Base-by-base conservation (phyloP, 352 stramenopile genomes). In the Phytophthora rubi region DNA sequence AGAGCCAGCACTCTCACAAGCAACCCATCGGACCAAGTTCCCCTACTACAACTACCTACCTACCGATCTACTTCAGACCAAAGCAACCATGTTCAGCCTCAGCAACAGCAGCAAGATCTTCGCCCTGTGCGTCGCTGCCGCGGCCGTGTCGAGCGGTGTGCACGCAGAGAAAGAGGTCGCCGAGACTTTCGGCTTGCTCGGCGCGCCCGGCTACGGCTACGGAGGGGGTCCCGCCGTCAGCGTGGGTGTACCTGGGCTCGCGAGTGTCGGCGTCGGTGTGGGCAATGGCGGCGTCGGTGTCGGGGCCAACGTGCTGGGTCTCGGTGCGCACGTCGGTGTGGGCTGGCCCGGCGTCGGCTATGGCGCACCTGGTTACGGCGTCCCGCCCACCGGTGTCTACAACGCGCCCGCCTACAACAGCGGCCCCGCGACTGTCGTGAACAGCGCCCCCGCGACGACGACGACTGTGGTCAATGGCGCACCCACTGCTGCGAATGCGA, bases 41-140 rank as follows among this genome's bases (percentile, higher is more conserved):
- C 10, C 33, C 28, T 53, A 39, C 21, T 49, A 49, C 33, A 12
- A 35, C 45, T 49, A 64, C 15, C 28, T 33, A 21, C 18, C 18
- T 21, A 21, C 18, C 18, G 18, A 21, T 21, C 18, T 21, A 21
- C 18, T 21, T 21, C 18, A 21, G 18, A 21, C 18, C 18, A 21
- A 21, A 21, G 18, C 58, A 55, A 53, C 9, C 57, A 63, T 63
- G 18, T 21, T 21, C 18, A 21, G 18, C 18, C 18, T 21, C 18
- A 21, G 18, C 18, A 55, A 26, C 56, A 62, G 35, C 57, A 51
- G 4, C 35, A 55, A 64, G 58, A 64, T 64, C 30, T 37, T 57
- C 47, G 32, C 30, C 32, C 58, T 64, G 30, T 57, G 45, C 13
- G 23, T 64, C 45, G 21, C 26, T n/a, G 30, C 35, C 58, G 13